Conservation (phyloP, 805 yeast species). For the Lipomyces orientalis region DNA sequence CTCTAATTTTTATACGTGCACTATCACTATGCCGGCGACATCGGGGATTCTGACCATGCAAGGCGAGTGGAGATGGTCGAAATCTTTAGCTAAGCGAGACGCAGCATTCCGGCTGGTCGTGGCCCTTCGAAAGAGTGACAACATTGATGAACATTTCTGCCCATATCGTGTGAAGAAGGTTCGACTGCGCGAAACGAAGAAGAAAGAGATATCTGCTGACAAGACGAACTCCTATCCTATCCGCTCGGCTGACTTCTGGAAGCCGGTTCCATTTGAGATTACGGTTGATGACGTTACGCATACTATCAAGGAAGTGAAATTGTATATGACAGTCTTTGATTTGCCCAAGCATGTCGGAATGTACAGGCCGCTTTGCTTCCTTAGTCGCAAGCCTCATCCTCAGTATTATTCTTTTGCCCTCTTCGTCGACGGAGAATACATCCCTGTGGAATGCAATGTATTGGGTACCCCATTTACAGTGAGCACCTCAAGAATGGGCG, state of each 20-base stretch:
- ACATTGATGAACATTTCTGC: conserved; percentile 10
- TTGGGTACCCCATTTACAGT: not conserved
- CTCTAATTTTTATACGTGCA: not conserved
- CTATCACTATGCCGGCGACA: conserved; percentile 12
- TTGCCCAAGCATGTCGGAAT: not conserved
- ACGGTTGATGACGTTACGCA: conserved; percentile 3
- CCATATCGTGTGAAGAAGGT: conserved; percentile 6
- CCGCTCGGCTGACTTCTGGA: conserved; percentile 17
- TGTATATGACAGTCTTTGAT: conserved; percentile 4
- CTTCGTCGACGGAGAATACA: conserved; percentile 13
- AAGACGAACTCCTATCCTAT: not conserved
- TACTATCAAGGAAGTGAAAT: not conserved
- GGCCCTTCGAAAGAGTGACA: conserved; percentile 1
- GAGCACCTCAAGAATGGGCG: not conserved
- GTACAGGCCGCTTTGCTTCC: conserved; percentile 14
- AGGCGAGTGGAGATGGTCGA: not conserved
- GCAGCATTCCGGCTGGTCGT: conserved; percentile 18
- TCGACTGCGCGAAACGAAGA: conserved; percentile 5
- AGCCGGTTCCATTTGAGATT: not conserved
- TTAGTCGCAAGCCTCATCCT: conserved; percentile 10
- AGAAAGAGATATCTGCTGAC: not conserved
- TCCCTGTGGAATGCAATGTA: conserved; percentile 3
- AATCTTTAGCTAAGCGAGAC: conserved; percentile 14
- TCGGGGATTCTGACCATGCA: not conserved
- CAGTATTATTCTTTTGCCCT: conserved; percentile 2